Percentiles rank a stretch among this genome's conserved stretches.
phyloP scores from a whole-genome alignment of 371 early-diverging fungal genomes.

The Circinella umbellata region DNA sequence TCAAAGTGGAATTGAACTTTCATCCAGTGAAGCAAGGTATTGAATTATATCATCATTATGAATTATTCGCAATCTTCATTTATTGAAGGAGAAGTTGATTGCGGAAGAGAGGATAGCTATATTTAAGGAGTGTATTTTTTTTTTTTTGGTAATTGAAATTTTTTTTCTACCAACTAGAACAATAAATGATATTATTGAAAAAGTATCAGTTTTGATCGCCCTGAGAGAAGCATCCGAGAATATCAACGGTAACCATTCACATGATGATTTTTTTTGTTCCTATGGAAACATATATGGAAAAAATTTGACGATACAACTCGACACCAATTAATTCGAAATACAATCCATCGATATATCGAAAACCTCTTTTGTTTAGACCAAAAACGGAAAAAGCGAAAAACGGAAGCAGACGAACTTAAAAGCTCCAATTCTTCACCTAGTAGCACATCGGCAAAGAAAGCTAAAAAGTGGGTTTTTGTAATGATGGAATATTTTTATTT shows the following conservation, averaged over 20 bases:
- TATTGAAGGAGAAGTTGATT: too few relatives aligned
- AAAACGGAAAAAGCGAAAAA: constrained; percentile 69
- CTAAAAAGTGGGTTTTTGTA: constrained; percentile 45
- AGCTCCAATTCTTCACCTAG: constrained; percentile 24
- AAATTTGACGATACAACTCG: too few relatives aligned
- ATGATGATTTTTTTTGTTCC: background rate
- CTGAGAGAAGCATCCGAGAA: constrained; percentile 59
- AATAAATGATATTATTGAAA: constrained; percentile 61
- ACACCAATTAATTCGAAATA: too few relatives aligned
- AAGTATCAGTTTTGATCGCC: constrained; percentile 56
- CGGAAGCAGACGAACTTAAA: constrained; percentile 59
- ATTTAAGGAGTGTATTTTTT: background rate
- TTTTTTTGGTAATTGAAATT: background rate
- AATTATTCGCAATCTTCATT: too few relatives aligned
- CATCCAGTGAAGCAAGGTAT: constrained; percentile 48
- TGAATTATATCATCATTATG: too few relatives aligned
- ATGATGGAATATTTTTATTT: too few relatives aligned
- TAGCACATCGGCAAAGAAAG: constrained; percentile 41
- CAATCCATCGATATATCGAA: too few relatives aligned
- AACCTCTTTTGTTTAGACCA: constrained; percentile 6
- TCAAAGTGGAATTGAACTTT: constrained; percentile 41
- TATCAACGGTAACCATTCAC: constrained; percentile 30
- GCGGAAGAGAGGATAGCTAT: background rate
- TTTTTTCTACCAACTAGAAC: constrained; percentile 33
- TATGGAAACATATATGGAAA: too few relatives aligned